These are phyloP conservation scores for Yarrowia osloensis DNA, from an alignment of 805 yeast species.

Conservation along the genomic window DNA sequence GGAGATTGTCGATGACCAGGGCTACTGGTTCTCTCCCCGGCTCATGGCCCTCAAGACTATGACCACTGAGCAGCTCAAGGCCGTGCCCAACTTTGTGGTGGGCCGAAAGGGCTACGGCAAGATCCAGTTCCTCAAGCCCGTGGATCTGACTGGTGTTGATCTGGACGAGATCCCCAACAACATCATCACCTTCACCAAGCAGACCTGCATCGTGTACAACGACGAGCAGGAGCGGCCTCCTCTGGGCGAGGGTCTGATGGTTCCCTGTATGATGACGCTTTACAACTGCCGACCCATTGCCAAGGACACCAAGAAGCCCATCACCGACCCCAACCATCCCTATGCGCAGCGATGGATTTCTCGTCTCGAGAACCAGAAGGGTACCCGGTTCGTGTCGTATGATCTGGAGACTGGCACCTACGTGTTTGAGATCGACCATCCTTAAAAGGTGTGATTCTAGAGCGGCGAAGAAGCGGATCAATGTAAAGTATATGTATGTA, in stretches of 20 bases:
- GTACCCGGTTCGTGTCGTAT: constrained; percentile 68
- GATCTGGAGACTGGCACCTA: constrained; percentile 62
- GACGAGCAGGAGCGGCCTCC: constrained; percentile 61
- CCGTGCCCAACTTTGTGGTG: constrained; percentile 64
- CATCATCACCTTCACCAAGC: constrained; percentile 60
- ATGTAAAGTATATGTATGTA: constrained; percentile 16
- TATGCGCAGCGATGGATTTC: constrained; percentile 67
- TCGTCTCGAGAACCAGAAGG: constrained; percentile 61
- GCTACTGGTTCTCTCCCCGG: constrained; percentile 87
- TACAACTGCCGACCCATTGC: constrained; percentile 81
- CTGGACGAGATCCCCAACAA: constrained; percentile 63
- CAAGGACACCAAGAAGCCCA: constrained; percentile 67
- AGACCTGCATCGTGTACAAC: constrained; percentile 71
- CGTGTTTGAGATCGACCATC: constrained; percentile 41
- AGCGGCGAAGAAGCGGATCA: not conserved
- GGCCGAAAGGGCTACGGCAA: constrained; percentile 81
- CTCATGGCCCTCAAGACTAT: constrained; percentile 59
- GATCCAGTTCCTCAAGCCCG: constrained; percentile 75
- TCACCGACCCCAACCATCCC: constrained; percentile 76
- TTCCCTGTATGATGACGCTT: constrained; percentile 69
- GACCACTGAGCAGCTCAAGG: constrained; percentile 63
- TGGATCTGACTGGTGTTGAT: constrained; percentile 69
- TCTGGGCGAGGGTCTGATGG: constrained; percentile 80
- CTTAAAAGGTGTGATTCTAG: constrained; percentile 4
- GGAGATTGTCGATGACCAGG: constrained; percentile 60